phyloP scores from a whole-genome alignment of 371 early-diverging fungal genomes.

The Smittium culicis region DNA sequence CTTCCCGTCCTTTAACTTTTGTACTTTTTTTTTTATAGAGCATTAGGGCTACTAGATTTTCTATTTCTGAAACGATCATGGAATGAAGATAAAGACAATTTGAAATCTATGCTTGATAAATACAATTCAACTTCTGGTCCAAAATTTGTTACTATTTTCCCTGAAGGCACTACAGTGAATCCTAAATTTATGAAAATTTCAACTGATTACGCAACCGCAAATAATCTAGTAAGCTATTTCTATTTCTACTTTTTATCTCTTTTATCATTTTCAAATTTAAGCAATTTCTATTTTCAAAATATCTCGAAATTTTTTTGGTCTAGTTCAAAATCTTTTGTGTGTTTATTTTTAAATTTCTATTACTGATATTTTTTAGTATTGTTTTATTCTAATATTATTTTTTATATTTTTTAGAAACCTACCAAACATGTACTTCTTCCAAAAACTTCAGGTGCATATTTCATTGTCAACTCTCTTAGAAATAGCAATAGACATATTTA shows the following conservation, averaged over 20 bases:
- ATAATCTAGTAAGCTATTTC: constrained; percentile 5
- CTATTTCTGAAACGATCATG: constrained; percentile 5
- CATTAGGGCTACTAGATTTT: neutral
- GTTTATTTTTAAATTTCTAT: too few relatives aligned
- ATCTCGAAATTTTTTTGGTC: too few relatives aligned
- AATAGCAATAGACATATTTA: too few relatives aligned
- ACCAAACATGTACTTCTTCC: too few relatives aligned
- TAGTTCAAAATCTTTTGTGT: too few relatives aligned
- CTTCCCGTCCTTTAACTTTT: neutral
- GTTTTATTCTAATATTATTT: too few relatives aligned
- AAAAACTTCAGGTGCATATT: too few relatives aligned
- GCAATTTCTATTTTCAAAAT: too few relatives aligned
- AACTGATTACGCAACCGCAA: neutral
- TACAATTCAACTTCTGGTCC: neutral
- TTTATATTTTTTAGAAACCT: too few relatives aligned
- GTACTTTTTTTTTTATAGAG: neutral
- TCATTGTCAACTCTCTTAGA: too few relatives aligned
- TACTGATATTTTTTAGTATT: too few relatives aligned
- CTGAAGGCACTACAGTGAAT: constrained; percentile 6
- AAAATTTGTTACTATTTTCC: neutral
- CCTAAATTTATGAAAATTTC: constrained; percentile 7
- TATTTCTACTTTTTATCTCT: neutral
- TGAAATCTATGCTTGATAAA: neutral
- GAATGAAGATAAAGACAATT: neutral
- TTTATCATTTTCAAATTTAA: neutral